Evolutionary conservation across 2,329 filamentous ascomycete species (phyloP).

Genomic region (Knufia petricola): DNA sequence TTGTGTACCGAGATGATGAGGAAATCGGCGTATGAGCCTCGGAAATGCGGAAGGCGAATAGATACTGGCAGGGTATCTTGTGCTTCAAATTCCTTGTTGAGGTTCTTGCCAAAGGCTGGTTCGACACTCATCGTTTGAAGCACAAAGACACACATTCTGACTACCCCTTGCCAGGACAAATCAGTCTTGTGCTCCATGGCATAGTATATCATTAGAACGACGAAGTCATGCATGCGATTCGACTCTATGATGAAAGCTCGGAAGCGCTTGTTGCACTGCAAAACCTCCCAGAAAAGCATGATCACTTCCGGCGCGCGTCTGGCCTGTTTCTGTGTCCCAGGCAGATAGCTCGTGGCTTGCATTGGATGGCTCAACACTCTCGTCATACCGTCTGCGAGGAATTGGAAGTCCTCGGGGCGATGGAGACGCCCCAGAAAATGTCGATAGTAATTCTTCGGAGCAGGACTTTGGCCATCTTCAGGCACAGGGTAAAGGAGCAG

Average conservation of each 20-base stretch:
- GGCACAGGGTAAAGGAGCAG: constrained; percentile 80
- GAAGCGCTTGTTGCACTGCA: constrained; percentile 97
- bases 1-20: constrained; percentile 90
- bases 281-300: constrained; percentile 93
- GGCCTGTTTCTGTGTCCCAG: constrained; percentile 67
- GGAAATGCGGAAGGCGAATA: constrained; percentile 75
- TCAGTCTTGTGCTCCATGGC: constrained; percentile 83
- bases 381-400: constrained; percentile 89
- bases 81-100: constrained; percentile 80
- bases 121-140: constrained; percentile 92
- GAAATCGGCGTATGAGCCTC: constrained; percentile 86
- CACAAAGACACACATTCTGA: constrained; percentile 95
- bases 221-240: constrained; percentile 82
- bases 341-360: constrained; percentile 78
- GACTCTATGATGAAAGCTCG: constrained; percentile 95
- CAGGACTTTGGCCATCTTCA: constrained; percentile 54
- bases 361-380: constrained; percentile 71
- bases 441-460: constrained; percentile 83
- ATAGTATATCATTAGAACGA: constrained; percentile 84
- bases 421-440: constrained; percentile 86
- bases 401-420: constrained; percentile 93
- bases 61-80: constrained; percentile 77
- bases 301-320: constrained; percentile 92
- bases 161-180: constrained; percentile 76
- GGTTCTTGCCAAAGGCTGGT: constrained; percentile 74